These are phyloP conservation scores for Phialophora tarda DNA, from an alignment of 2,329 filamentous ascomycete species.

Conservation along the genomic window DNA sequence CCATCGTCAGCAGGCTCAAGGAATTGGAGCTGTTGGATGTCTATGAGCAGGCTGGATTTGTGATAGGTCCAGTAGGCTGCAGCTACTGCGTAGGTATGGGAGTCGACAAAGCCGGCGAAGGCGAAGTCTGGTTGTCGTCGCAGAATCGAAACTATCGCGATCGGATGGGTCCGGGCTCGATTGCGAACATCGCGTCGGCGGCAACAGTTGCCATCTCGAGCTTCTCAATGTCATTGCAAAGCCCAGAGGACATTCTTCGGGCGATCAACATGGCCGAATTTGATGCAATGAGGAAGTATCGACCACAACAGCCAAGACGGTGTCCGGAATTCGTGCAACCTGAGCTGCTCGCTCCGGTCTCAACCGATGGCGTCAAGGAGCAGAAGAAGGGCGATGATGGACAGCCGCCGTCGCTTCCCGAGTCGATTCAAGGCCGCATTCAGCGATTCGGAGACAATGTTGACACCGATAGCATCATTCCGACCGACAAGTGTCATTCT, in stretches of 20 bases:
- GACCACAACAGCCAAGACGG: neutral
- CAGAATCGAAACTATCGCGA: slow-evolving; percentile 57
- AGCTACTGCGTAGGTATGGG: slow-evolving; percentile 55
- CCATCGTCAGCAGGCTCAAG: slow-evolving; percentile 48
- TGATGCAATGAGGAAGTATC: slow-evolving; percentile 14
- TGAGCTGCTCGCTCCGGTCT: neutral
- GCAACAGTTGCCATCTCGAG: slow-evolving; percentile 18
- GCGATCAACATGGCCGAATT: slow-evolving; percentile 38
- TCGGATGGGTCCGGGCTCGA: slow-evolving; percentile 49
- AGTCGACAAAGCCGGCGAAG: slow-evolving; percentile 49
- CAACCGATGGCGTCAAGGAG: neutral
- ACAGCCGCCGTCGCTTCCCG: slow-evolving; percentile 16
- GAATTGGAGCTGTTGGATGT: slow-evolving; percentile 46
- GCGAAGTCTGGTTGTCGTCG: slow-evolving; percentile 53
- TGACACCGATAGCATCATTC: slow-evolving; percentile 28
- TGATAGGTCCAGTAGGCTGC: slow-evolving; percentile 51
- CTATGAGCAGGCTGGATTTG: slow-evolving; percentile 51
- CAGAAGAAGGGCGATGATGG: neutral
- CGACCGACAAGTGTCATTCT: slow-evolving; percentile 27
- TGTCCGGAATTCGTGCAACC: slow-evolving; percentile 7
- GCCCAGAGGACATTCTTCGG: slow-evolving; percentile 28
- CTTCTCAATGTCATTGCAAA: slow-evolving; percentile 22
- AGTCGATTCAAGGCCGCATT: slow-evolving; percentile 14
- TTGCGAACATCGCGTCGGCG: slow-evolving; percentile 17
- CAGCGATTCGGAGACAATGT: slow-evolving; percentile 26